These are phyloP conservation scores for Verticillium longisporum DNA, from an alignment of 2,329 filamentous ascomycete species.

Conservation along the genomic window DNA sequence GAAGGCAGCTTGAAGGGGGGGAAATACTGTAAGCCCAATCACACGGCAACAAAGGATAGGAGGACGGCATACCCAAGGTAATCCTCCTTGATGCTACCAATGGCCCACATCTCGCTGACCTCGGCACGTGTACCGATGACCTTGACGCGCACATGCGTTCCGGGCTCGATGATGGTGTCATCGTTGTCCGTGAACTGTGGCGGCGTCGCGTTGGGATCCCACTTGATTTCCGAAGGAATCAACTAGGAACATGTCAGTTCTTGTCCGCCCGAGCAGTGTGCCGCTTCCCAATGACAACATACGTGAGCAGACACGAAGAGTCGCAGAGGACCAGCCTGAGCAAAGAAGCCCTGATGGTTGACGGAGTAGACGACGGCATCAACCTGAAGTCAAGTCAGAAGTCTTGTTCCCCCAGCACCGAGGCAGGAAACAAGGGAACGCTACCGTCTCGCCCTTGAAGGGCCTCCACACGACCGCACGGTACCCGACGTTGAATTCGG, in stretches of 20 bases:
- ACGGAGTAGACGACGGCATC: conserved; percentile 91
- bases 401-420: conserved; percentile 7
- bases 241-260: conserved; percentile 46
- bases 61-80: conserved; percentile 51
- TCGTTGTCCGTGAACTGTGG: conserved; percentile 94
- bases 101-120: conserved; percentile 91
- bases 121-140: conserved; percentile 91
- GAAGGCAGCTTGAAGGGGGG: conserved; percentile 8
- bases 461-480: conserved; percentile 96
- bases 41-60: not conserved
- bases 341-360: conserved; percentile 87
- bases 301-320: conserved; percentile 81
- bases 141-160: conserved; percentile 88
- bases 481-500: conserved; percentile 92
- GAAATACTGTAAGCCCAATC: conserved; percentile 6
- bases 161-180: conserved; percentile 88
- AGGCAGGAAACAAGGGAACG: conserved; percentile 7
- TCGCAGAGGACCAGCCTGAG: conserved; percentile 69
- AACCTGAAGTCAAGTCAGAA: conserved; percentile 50
- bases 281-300: conserved; percentile 28
- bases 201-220: conserved; percentile 92
- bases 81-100: conserved; percentile 91
- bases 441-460: conserved; percentile 95
- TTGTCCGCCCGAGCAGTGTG: not conserved
- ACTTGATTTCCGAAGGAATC: conserved; percentile 88